Evolutionary conservation across 441 rosid species (phyloP), one percentile per base, ranked within the genome.

Genomic region (Geranium incanum): DNA sequence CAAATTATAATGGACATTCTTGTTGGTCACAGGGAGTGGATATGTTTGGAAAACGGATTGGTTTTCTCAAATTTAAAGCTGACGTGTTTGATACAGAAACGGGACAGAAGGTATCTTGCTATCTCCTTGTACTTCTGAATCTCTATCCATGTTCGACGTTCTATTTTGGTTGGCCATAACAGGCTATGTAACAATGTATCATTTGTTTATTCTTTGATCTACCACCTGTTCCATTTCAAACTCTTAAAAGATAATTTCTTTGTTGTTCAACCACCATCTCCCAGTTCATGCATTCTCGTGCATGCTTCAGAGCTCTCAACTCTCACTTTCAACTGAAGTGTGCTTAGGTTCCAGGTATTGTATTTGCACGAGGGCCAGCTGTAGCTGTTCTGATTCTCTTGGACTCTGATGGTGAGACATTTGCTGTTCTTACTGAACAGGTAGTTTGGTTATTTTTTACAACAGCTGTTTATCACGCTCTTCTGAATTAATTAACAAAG

Each of bases 381-480:
- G 97, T 90, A 36, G 83, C 98, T 0, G 90, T 94, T 74, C 86
- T 94, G 38, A 86, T 91, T 82, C 90, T 91, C 68, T 84, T 91
- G 86, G 84, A 87, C 5, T 86, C 89, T 0, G 90, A 82, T 71
- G 93, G 85, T 60, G 86, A 78, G 70, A 87, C 90, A 1, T 94
- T 82, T 73, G 96, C 93, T 33, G 88, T 94, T 80, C 96, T 94
- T 52, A 94, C 97, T 50, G 91, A 94, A 78, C 98, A 94, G 95
- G 98, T 89, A 68, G 11, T 43, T 38, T 39, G 13, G 68, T 36
- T 41, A 69, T 0, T 39, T 38, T 13, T 37, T 18, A 3, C 55
- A 5, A 43, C 23, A 45, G 36, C 0, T 65, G 7, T 13, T 62
- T 57, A 11, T 3, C 5, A 11, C 36, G 68, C 3, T 74, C 18